Conservation (phyloP, 2,329 filamentous ascomycete species). For the Sarocladium strictum region DNA sequence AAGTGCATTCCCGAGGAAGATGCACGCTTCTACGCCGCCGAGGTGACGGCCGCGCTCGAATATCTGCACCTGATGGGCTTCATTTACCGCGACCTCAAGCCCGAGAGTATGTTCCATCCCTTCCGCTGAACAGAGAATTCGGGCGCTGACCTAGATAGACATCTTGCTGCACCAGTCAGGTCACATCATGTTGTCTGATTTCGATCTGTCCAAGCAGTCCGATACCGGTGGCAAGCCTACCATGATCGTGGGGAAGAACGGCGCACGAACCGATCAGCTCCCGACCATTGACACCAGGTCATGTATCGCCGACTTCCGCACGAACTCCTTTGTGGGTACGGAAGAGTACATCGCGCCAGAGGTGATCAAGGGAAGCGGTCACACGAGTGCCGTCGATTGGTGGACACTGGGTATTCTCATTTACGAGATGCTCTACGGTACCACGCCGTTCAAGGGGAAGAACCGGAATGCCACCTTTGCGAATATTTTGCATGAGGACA, state of each 20-base stretch:
- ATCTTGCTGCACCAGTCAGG: slow-evolving; percentile 98
- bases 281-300: slow-evolving; percentile 98
- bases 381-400: slow-evolving; percentile 98
- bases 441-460: slow-evolving; percentile 98
- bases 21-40: slow-evolving; percentile 92
- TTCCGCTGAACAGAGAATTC: not conserved
- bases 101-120: slow-evolving; percentile 72
- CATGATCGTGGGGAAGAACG: slow-evolving; percentile 92
- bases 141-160: slow-evolving; percentile 45
- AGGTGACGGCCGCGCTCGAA: slow-evolving; percentile 92
- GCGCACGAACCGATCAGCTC: slow-evolving; percentile 76
- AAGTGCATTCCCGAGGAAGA: slow-evolving; percentile 98
- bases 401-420: slow-evolving; percentile 97
- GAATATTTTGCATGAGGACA: slow-evolving; percentile 92
- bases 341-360: slow-evolving; percentile 99
- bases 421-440: slow-evolving; percentile 98
- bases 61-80: slow-evolving; percentile 99
- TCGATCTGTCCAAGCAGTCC: slow-evolving; percentile 96
- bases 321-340: slow-evolving; percentile 96
- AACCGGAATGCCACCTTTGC: slow-evolving; percentile 97
- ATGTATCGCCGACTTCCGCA: slow-evolving; percentile 96
- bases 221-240: slow-evolving; percentile 92
- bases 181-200: slow-evolving; percentile 99
- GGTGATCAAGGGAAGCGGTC: slow-evolving; percentile 96
- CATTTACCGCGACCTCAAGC: slow-evolving; percentile 96